Evolutionary conservation across 495 filamentous ascomycete species (phyloP).

Genomic region (Lepidopterella palustris): DNA sequence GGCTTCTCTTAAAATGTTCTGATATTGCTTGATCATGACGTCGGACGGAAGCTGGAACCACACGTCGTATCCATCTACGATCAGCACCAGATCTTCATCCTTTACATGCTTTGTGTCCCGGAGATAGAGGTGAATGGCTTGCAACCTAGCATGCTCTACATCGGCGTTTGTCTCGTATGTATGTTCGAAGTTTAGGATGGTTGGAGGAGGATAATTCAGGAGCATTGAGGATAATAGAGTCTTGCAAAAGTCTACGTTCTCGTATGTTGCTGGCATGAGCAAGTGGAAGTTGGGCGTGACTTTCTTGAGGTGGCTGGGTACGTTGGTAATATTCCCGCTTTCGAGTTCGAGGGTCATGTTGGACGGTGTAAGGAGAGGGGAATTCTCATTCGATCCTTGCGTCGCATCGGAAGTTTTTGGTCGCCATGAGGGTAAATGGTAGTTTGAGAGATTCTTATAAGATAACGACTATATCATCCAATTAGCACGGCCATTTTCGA

Average conservation of each 20-base stretch:
- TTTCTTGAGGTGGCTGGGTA: constrained; percentile 39
- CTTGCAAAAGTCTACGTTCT: constrained; percentile 51
- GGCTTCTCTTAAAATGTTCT: constrained; percentile 43
- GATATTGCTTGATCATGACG: constrained; percentile 51
- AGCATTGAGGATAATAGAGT: constrained; percentile 55
- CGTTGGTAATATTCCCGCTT: constrained; percentile 12
- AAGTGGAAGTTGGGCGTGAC: constrained; percentile 56
- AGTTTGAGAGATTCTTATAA: constrained; percentile 21
- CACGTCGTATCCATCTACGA: constrained; percentile 52
- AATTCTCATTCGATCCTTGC: constrained; percentile 3
- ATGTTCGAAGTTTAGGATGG: constrained; percentile 46
- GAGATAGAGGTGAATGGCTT: constrained; percentile 49
- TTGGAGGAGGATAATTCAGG: constrained; percentile 56
- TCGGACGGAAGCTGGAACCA: constrained; percentile 59
- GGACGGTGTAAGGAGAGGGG: constrained; percentile 20
- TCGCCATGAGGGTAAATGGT: constrained; percentile 25
- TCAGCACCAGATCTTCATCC: constrained; percentile 55
- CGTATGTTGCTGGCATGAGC: constrained; percentile 47
- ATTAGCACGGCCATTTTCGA: constrained; percentile 7
- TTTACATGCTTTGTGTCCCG: constrained; percentile 42
- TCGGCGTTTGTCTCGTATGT: constrained; percentile 33
- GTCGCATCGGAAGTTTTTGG: constrained; percentile 15
- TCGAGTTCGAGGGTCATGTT: constrained; percentile 24
- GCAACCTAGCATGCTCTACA: constrained; percentile 35
- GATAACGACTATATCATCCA: constrained; percentile 12